Conservation (phyloP, 306 rosid genomes). For the Begonia peltatifolia region DNA sequence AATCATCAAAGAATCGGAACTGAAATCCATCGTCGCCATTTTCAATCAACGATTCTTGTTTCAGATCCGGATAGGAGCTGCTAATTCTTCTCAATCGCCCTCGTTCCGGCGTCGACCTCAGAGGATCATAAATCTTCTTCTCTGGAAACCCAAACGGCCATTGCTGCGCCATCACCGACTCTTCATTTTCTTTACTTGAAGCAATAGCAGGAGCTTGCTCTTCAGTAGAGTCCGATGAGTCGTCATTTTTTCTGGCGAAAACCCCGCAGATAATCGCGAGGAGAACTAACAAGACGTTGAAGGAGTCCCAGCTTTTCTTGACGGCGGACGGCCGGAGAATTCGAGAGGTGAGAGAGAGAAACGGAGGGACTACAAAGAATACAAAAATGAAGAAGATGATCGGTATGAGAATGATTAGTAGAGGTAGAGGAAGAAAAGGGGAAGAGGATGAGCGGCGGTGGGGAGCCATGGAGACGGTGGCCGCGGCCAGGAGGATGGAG, state of each 20-base stretch:
- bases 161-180: conserved; percentile 13
- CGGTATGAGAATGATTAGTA: conserved; percentile 55
- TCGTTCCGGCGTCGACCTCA: conserved; percentile 6
- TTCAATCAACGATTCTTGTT: conserved; percentile 40
- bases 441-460: conserved; percentile 29
- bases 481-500: too few relatives aligned
- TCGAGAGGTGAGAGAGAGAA: conserved; percentile 39
- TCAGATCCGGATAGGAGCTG: conserved; percentile 84
- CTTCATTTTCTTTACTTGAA: not conserved
- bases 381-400: conserved; percentile 29
- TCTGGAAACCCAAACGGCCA: conserved; percentile 36
- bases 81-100: conserved; percentile 45
- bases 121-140: conserved; percentile 8
- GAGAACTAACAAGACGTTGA: conserved; percentile 52
- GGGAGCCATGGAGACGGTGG: conserved; percentile 37
- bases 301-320: conserved; percentile 66
- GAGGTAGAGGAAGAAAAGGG: conserved; percentile 44
- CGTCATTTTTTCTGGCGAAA: conserved; percentile 34
- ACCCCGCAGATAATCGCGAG: conserved; percentile 59
- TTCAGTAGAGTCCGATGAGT: conserved; percentile 1
- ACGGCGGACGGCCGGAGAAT: conserved; percentile 36
- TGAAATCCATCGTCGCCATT: conserved; percentile 22
- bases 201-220: conserved; percentile 14
- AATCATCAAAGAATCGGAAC: conserved; percentile 60
- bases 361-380: conserved; percentile 41